Base-by-base conservation (phyloP, 768 basidiomycete species). In the Coprinopsis cinerea region DNA sequence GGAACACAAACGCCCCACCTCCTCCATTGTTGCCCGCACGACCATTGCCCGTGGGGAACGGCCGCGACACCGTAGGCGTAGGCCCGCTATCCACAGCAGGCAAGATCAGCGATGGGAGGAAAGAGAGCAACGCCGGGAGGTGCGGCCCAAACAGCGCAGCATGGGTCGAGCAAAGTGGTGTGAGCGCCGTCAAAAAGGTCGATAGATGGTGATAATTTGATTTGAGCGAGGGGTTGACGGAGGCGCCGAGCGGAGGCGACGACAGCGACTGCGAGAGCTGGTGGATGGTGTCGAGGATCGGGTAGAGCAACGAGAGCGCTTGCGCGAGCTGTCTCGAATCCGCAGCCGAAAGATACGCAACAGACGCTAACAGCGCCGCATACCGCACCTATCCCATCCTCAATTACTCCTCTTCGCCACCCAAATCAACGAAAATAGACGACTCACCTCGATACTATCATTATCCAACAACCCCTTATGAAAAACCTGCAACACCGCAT, bases 71-170 rank as follows among this genome's bases (percentile, higher is more conserved):
- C 1, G 77, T 79, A 0, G 78, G 78, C 0, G 77, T 78, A 0
- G 72, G 74, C 0, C 77, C 78, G 28, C 65, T 66, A 48, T 79
- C 77, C 2, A 70, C 65, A 10, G 64, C 63, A 0, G 87, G 84
- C 35, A 88, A 74, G n/a, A 89, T 80, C 15, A 91, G 69, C 1
- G 77, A 71, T 0, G 85, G 83, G 25, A 91, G 70, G 63, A 91
- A 91, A 0, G 77, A 69, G 17, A 92, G 71, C 20, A 93, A 68
- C 0, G 78, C 77, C 6, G 71, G 68, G 6, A 92, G 70, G 60
- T 92, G 90, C 0, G 85, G 80, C 18, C 75, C 72, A 58, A 93
- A 93, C n/a, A 92, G 71, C 1, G 70, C 67, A 0, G 90, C 83
- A 51, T 86, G 76, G 1, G 82, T 74, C 4, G 77, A 67, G 23